phyloP scores from a whole-genome alignment of 1,284 basidiomycete species.

The Chondrostereum purpureum region DNA sequence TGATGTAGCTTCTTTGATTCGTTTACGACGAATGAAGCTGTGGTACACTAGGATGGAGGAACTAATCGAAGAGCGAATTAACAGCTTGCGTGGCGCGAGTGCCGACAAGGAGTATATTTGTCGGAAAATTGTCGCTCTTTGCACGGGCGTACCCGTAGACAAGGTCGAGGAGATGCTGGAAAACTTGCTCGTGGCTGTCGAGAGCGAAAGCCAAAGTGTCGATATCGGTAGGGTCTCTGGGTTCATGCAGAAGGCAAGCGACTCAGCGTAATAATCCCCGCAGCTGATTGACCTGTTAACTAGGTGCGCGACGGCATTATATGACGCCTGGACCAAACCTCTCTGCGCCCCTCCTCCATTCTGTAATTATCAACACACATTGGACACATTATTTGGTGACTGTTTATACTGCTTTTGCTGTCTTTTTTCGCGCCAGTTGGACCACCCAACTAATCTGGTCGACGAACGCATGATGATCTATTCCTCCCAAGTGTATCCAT shows the following conservation, averaged over 20 bases:
- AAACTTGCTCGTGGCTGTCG: slow-evolving; percentile 81
- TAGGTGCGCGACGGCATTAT: slow-evolving; percentile 68
- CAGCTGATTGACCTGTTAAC: not conserved
- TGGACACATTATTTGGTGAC: no score
- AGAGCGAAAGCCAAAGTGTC: slow-evolving; percentile 80
- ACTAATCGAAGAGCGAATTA: slow-evolving; percentile 64
- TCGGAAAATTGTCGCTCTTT: slow-evolving; percentile 86
- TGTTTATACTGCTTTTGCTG: no score
- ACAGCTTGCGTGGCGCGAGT: slow-evolving; percentile 70
- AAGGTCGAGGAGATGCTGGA: slow-evolving; percentile 92
- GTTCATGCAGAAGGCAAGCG: slow-evolving; percentile 76
- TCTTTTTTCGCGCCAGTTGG: no score
- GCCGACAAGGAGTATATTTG: slow-evolving; percentile 86
- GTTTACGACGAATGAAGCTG: slow-evolving; percentile 66
- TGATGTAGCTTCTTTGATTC: slow-evolving; percentile 54
- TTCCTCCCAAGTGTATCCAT: no score
- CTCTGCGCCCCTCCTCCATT: no score
- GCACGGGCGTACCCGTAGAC: slow-evolving; percentile 82
- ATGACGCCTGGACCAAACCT: no score
- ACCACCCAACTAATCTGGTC: no score
- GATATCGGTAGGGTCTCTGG: slow-evolving; percentile 84
- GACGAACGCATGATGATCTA: no score
- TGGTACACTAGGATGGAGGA: slow-evolving; percentile 81
- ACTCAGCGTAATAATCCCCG: not conserved
- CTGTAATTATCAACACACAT: no score